Evolutionary conservation across 352 stramenopile genomes (phyloP), one percentile per base, ranked within the genome.

Genomic region (Pythium insidiosum): DNA sequence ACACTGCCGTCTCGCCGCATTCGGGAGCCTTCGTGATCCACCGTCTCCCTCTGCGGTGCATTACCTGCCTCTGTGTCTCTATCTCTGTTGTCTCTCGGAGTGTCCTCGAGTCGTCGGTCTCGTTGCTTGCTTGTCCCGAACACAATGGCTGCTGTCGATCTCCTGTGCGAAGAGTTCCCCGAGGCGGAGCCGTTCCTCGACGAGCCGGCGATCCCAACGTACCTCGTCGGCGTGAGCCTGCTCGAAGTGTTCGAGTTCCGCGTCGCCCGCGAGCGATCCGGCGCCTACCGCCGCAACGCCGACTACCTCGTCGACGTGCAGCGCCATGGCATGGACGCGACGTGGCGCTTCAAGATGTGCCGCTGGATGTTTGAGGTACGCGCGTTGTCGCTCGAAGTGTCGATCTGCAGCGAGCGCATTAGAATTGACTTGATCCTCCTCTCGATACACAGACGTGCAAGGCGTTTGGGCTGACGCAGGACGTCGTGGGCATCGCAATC

Each of bases 281-380:
- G 46, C 37, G 55, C 47, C 50, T 57, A 54, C 39, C 22, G 34
- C 25, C 62, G 65, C 24, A 56, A 81, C 43, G 52, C 56, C 10
- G 45, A 53, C 35, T 88, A 85, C 51, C 47, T 86, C 6, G 34
- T 43, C 1, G 39, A 44, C 3, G 63, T 75, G 16, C 77, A 88
- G 51, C 50, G 42, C 11, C 54, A 86, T 44, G 73, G 74, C 37
- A 85, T 90, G 70, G 75, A 73, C 36, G 26, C 59, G 29, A 51
- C 58, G 5, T 90, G 77, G 73, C 77, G 77, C 6, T 50, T 68
- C 18, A 80, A 80, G 39, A 82, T 90, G 36, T 84, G 70, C 38
- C 74, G 65, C 25, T 90, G 77, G 77, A 90, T 90, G 77, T 79
- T 87, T 37, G 69, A 65, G 51, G 51, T 59, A 31, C 19, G 50